These are phyloP conservation scores for Suillus ampliporus DNA, from an alignment of 768 basidiomycete genomes.

Conservation along the genomic window DNA sequence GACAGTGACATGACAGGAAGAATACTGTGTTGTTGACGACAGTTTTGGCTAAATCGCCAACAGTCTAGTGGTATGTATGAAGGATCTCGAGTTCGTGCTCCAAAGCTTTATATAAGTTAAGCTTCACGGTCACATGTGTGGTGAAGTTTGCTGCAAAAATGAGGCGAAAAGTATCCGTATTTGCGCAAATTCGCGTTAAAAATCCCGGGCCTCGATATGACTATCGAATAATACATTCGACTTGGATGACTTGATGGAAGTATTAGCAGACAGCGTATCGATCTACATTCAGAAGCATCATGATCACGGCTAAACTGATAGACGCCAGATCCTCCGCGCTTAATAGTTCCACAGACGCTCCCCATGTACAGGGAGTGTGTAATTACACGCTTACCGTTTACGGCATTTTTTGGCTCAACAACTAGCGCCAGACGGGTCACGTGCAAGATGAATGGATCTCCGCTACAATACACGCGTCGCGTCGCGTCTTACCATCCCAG, in stretches of 20 bases:
- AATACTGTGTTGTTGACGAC: background rate
- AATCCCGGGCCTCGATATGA: background rate
- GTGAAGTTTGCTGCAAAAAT: constrained; percentile 7
- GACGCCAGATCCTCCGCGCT: constrained; percentile 1
- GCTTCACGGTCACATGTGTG: background rate
- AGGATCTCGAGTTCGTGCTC: background rate
- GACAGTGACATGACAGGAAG: constrained; percentile 38
- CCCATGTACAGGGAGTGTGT: background rate
- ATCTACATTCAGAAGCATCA: background rate
- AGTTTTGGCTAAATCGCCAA: background rate
- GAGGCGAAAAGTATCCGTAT: background rate
- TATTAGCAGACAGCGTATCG: background rate
- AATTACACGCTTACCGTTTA: background rate
- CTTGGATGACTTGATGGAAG: background rate
- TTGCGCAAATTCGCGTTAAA: background rate
- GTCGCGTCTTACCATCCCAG: constrained; percentile 26
- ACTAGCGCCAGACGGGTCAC: constrained; percentile 14
- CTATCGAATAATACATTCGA: background rate
- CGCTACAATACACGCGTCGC: constrained; percentile 38
- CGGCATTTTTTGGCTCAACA: background rate
- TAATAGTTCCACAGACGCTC: background rate
- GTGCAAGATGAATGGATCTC: constrained; percentile 27
- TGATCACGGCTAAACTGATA: background rate
- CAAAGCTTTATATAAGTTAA: background rate
- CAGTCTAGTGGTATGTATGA: constrained; percentile 1